phyloP scores from a whole-genome alignment of 176 grass and related monocot genomes.

The Triticum urartu region DNA sequence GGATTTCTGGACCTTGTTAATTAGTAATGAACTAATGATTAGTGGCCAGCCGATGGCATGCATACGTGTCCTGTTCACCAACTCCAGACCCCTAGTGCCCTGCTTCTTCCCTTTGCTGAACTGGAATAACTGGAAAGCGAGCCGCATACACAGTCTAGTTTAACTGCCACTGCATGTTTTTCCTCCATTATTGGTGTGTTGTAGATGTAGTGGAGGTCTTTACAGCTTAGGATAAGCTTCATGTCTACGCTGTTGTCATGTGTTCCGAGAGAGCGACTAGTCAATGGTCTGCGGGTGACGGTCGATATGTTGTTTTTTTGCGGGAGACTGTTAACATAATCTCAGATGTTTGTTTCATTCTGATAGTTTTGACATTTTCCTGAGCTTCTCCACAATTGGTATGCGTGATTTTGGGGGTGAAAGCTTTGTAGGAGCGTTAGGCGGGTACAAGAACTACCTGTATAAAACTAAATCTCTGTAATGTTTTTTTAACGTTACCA shows the following conservation, averaged over 20 bases:
- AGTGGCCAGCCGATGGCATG: conserved; percentile 6
- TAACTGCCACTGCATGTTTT: conserved; percentile 39
- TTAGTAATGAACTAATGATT: background rate
- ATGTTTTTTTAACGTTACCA: background rate
- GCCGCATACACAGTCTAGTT: conserved; percentile 3
- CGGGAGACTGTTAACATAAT: background rate
- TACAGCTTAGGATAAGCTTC: conserved; percentile 23
- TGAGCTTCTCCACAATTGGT: background rate
- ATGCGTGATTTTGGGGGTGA: background rate
- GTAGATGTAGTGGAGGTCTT: background rate
- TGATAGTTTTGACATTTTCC: background rate
- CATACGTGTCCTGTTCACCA: conserved; percentile 23
- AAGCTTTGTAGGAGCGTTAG: background rate
- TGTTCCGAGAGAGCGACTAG: conserved; percentile 24
- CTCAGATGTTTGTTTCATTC: background rate
- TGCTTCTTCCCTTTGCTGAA: conserved; percentile 35
- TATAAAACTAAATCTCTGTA: background rate
- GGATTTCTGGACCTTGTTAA: conserved; percentile 27
- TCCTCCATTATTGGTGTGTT: conserved; percentile 37
- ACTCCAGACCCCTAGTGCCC: conserved; percentile 27
- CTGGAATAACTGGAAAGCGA: conserved; percentile 48
- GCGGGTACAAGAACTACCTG: background rate
- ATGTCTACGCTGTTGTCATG: conserved; percentile 24
- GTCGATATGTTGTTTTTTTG: background rate
- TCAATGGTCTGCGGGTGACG: background rate